Evolutionary conservation across 2,329 filamentous ascomycete species (phyloP), one percentile per base, ranked within the genome.

Genomic region (Penicillium sp.): DNA sequence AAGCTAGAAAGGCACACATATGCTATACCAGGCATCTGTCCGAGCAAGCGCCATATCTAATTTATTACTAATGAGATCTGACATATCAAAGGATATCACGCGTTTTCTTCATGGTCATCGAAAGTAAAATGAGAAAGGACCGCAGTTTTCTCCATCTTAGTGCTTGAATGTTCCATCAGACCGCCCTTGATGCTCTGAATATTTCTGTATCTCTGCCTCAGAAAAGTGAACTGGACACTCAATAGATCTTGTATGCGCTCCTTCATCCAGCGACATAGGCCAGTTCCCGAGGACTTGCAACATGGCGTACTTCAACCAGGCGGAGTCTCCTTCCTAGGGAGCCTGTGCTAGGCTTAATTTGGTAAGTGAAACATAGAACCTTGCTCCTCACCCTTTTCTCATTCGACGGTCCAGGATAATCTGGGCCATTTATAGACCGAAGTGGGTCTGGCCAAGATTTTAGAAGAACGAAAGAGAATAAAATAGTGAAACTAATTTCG

Each of bases 101-200:
- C 14, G 35, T 41, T 50, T 60, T 64, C 61, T 37, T 60, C 58
- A 57, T 66, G 57, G 53, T 64, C 56, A 47, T 65, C 59, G 26
- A 65, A 65, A 59, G 61, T 56, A 49, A 65, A 64, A 57, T 65
- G 63, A 8, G 41, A 22, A 18, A 54, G 35, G 25, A 64, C 37
- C 29, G 63, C 55, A 41, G 14, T 60, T 23, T 51, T 59, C 56
- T 67, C 59, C 26, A 62, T 59, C 20, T 62, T 60, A 49, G 56
- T 64, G 40, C 51, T 59, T 54, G 60, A 66, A 55, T 64, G 47
- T 47, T 66, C 62, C 47, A 66, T 54, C 51, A 65, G 54, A 12
- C 60, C 58, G 12, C 53, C 54, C 35, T 64, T 66, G 44, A 65
- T 63, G 18, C 44, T 55, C 42, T 57, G 47, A 18, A 60, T 54